These are phyloP conservation scores for Pseudogymnoascus sp. DNA, from an alignment of 2,329 filamentous ascomycete species.

Conservation along the genomic window DNA sequence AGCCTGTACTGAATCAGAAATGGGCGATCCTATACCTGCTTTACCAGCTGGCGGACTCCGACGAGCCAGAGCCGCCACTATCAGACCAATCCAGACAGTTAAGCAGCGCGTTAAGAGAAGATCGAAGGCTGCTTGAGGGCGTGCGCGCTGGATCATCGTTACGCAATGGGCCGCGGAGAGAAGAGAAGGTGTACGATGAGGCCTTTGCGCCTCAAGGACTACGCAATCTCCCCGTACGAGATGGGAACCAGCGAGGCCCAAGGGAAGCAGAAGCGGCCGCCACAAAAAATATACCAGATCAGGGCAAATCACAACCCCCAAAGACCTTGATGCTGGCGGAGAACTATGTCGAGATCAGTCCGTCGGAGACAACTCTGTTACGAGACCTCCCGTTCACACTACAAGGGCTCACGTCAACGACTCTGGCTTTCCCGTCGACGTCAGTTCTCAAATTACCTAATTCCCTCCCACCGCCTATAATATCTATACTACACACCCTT, in stretches of 20 bases:
- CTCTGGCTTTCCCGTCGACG: constrained; percentile 67
- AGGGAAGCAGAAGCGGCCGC: constrained; percentile 28
- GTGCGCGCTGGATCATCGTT: constrained; percentile 27
- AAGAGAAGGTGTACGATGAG: constrained; percentile 44
- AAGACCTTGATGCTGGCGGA: constrained; percentile 53
- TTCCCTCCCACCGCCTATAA: constrained; percentile 73
- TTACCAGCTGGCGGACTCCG: constrained; percentile 69
- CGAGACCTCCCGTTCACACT: constrained; percentile 87
- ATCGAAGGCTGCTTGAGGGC: constrained; percentile 12
- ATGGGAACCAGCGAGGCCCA: constrained; percentile 29
- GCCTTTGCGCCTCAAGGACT: constrained; percentile 51
- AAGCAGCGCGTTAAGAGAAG: constrained; percentile 22
- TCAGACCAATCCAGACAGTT: not conserved
- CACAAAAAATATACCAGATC: constrained; percentile 23
- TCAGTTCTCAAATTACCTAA: constrained; percentile 69
- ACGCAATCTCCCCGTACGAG: constrained; percentile 27
- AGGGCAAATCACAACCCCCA: constrained; percentile 25
- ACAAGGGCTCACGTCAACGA: constrained; percentile 83
- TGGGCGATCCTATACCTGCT: constrained; percentile 94
- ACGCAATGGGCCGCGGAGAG: constrained; percentile 33
- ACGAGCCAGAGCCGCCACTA: not conserved
- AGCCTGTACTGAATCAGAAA: constrained; percentile 90
- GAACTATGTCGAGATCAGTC: constrained; percentile 51
- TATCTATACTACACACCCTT: constrained; percentile 81
- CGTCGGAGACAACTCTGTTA: constrained; percentile 60